phyloP scores from a whole-genome alignment of 2,329 filamentous ascomycete genomes.

The Colletotrichum zoysiae region DNA sequence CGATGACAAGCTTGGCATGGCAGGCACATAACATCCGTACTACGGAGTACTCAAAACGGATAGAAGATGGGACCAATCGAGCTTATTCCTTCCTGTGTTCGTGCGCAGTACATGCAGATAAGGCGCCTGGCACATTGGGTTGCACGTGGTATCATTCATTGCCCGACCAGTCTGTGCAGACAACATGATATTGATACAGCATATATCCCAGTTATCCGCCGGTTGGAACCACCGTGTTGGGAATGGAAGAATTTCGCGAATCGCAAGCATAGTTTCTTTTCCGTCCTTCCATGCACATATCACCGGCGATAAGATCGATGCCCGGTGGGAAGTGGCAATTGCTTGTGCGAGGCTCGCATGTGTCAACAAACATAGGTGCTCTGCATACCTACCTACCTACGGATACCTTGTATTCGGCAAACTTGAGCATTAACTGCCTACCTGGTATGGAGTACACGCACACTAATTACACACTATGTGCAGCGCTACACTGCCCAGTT shows the following conservation, averaged over 20 bases:
- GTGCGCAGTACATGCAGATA: no score
- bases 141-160: conserved; percentile 21
- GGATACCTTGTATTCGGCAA: background rate
- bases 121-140: background rate
- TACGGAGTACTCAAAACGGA: conserved; percentile 12
- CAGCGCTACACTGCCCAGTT: background rate
- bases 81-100: background rate
- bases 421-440: no score
- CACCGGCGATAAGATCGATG: background rate
- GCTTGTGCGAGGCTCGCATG: conserved; percentile 6
- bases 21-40: background rate
- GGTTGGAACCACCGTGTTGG: background rate
- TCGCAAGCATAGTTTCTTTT: background rate
- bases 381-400: no score
- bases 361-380: background rate
- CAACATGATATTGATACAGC: conserved; percentile 7
- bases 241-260: no score
- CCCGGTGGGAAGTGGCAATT: background rate
- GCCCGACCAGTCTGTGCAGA: conserved; percentile 4
- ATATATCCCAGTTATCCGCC: background rate
- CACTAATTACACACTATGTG: no score
- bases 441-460: no score
- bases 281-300: background rate
- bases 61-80: conserved; percentile 12
- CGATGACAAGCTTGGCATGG: conserved; percentile 19